Evolutionary conservation across 2,329 filamentous ascomycete genomes (phyloP), one percentile per base, ranked within the genome.

Genomic region (Pseudovirgaria hyperparasitica): DNA sequence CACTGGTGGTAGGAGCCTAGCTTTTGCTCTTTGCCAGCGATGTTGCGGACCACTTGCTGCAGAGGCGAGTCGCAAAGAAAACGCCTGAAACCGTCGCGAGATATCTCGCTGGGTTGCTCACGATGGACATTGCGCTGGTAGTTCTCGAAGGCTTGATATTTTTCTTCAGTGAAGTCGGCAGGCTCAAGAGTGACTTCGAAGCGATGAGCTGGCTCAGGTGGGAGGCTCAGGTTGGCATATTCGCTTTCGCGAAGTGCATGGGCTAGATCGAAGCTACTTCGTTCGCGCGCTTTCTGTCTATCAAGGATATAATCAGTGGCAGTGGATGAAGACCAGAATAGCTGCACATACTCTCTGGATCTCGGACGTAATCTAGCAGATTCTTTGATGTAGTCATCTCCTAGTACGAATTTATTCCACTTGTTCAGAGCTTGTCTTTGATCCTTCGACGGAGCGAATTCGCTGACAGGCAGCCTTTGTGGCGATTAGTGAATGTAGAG

Each of bases 1-100:
- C 79, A 85, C 46, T 87, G 81, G 42, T 90, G 82, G 41, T 72
- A 87, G 2, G 79, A 82, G 10, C 82, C 82, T 0, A 86, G 54
- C 23, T 64, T 63, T 32, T 65, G 59, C 11, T 58, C 58, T 15
- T 70, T 70, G 30, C 72, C 61, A 2, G 58, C 34, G 2, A 51
- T 48, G 11, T 50, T 48, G 19, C 62, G 35, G 2, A 52, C 62
- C 17, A 58, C 54, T 9, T 64, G 60, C 9, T 49, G 37, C 5
- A 87, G 42, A 1, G 80, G 77, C 4, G 81, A 85, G 32, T 60
- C 55, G 51, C 82, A 90, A 9, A 90, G 64, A 38, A 90, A 90
- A 16, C 70, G 67, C 34, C 62, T 65, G 54, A 90, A 90, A 0
- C 75, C 70, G 2, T 46, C 41, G 25, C 60, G 62, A 5, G 63